Conservation (phyloP, 352 stramenopile species). For the Globisporangium heterothallicum region DNA sequence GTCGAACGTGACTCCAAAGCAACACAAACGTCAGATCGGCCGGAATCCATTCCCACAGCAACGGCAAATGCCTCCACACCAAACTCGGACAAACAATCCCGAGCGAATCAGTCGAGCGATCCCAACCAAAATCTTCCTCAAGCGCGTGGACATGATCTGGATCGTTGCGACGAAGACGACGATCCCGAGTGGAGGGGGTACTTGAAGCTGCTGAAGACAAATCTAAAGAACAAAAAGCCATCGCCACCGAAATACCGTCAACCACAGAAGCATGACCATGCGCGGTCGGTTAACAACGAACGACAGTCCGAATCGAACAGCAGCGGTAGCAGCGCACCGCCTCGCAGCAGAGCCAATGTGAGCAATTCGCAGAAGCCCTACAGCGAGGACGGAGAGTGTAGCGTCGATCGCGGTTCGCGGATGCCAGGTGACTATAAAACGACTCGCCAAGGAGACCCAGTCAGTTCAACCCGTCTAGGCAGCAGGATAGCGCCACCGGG, state of each 20-base stretch:
- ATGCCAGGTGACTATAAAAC: not conserved
- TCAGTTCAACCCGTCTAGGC: not conserved
- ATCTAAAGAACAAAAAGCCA: slow-evolving; percentile 28
- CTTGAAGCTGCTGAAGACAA: slow-evolving; percentile 30
- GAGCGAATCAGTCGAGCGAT: not conserved
- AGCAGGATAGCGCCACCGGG: slow-evolving; percentile 1
- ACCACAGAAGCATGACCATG: slow-evolving; percentile 4
- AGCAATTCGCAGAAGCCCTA: not conserved
- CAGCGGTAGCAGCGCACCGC: not conserved
- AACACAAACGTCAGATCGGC: too few relatives aligned
- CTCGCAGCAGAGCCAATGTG: not conserved
- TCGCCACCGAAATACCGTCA: slow-evolving; percentile 16
- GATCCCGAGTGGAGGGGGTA: slow-evolving; percentile 28
- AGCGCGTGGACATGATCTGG: not conserved
- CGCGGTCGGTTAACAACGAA: not conserved
- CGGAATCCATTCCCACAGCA: not conserved
- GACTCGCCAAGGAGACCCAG: not conserved
- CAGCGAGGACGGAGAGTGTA: not conserved
- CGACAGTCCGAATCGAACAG: not conserved
- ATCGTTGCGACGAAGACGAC: slow-evolving; percentile 1
- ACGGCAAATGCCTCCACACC: not conserved
- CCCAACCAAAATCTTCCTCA: not conserved
- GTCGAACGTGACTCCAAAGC: too few relatives aligned
- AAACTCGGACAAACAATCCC: not conserved
- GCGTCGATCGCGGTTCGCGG: not conserved